Base-by-base conservation (phyloP, 2,329 filamentous ascomycete genomes). In the Fusarium sp. region DNA sequence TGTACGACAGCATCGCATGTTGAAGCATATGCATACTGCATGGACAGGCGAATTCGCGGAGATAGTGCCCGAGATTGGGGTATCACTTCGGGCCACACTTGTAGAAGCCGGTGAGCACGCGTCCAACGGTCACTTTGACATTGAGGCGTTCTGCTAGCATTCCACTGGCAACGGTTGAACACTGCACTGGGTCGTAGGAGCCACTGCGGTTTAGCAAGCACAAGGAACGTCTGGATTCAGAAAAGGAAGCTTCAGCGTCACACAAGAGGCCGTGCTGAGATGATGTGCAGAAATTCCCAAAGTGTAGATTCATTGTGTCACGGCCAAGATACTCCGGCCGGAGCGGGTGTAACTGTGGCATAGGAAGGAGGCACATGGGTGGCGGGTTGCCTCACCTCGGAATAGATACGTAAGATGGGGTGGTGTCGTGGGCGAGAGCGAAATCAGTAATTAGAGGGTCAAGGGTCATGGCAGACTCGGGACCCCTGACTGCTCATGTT, bases 401-500 rank as follows among this genome's bases (percentile, higher is more conserved):
- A 56, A 34, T 16, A 54, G 23, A 62, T 40, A 33, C 51, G 50
- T 20, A 40, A 11, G 16, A 40, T 40, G 10, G 18, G 36, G 5
- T 40, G 10, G 10, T 18, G 6, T 16, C 31, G 29, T 31, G 44
- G 31, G 67, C 64, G 56, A 65, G 40, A 53, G 53, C 50, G 50
- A 55, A 23, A 49, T 51, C 33, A 42, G 27, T 57, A n/a, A 40
- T 6, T 44, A 25, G 42, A 63, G 29, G 38, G 34, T 29, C 27
- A 44, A 11, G 8, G 31, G 31, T 25, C 27, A 53, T 29, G 3
- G 40, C 14, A 25, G 13, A 46, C 8, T 11, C 9, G 11, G 16
- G 64, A 64, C 64, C 64, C 61, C 67, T 65, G 64, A 57, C 54
- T 57, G 62, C 60, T 16, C 67, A 65, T 49, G 51, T 64, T 53